phyloP scores from a whole-genome alignment of 2,329 filamentous ascomycete species.

The Coleophoma eucalyptorum region DNA sequence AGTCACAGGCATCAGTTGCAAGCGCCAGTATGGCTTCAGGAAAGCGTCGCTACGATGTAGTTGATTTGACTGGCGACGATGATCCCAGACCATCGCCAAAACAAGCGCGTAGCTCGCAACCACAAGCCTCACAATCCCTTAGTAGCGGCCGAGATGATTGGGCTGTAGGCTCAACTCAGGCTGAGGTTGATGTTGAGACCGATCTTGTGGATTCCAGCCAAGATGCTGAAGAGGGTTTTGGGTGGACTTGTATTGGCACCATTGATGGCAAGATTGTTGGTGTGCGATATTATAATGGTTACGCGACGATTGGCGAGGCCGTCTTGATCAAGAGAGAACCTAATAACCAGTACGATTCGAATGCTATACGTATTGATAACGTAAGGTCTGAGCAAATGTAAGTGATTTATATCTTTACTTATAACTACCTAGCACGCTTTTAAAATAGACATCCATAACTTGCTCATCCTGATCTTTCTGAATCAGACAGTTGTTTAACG shows the following conservation, averaged over 20 bases:
- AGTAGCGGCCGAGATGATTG: slow-evolving; percentile 8
- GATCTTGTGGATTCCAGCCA: slow-evolving; percentile 25
- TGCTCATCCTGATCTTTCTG: no score
- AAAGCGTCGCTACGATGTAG: slow-evolving; percentile 34
- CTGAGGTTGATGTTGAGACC: slow-evolving; percentile 14
- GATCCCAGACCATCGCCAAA: slow-evolving; percentile 17
- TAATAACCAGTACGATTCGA: slow-evolving; percentile 64
- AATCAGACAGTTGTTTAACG: no score
- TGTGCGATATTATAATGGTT: slow-evolving; percentile 56
- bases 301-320: slow-evolving; percentile 58
- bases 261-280: slow-evolving; percentile 46
- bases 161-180: slow-evolving; percentile 2
- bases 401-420: no score
- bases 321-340: slow-evolving; percentile 64
- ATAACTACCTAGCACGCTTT: no score
- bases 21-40: slow-evolving; percentile 6
- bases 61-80: slow-evolving; percentile 40
- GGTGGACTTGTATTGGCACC: slow-evolving; percentile 22
- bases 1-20: not conserved
- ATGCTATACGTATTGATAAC: slow-evolving; percentile 77
- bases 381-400: slow-evolving; percentile 67
- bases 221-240: slow-evolving; percentile 23
- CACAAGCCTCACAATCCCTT: slow-evolving; percentile 16
- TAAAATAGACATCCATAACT: no score
- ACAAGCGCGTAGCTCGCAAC: slow-evolving; percentile 21